Percentiles rank a stretch among this genome's conserved stretches.
Conservation (phyloP, 2,329 filamentous ascomycete genomes). For the Aspergillus ruber region DNA sequence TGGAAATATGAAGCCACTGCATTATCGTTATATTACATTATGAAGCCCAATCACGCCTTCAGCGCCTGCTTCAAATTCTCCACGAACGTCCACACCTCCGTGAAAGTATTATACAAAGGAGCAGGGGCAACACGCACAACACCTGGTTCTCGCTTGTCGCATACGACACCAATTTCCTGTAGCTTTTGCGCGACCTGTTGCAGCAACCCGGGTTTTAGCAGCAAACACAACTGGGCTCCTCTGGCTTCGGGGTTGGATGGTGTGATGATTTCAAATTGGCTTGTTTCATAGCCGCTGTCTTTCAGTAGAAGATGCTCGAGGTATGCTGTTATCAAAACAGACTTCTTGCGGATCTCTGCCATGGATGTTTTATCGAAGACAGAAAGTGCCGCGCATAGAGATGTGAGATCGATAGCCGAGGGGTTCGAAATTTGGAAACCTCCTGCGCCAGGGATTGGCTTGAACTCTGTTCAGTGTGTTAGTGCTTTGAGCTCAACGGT, state of each 20-base stretch:
- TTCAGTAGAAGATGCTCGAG: slow-evolving; percentile 59
- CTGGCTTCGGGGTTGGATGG: slow-evolving; percentile 56
- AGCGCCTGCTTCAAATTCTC: slow-evolving; percentile 27
- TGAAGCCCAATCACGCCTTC: slow-evolving; percentile 4
- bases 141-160: slow-evolving; percentile 76
- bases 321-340: slow-evolving; percentile 66
- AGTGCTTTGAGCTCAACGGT: not conserved
- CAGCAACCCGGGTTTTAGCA: slow-evolving; percentile 55
- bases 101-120: slow-evolving; percentile 74
- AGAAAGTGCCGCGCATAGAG: slow-evolving; percentile 62
- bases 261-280: slow-evolving; percentile 58
- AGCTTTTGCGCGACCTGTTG: slow-evolving; percentile 60
- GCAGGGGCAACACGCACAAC: slow-evolving; percentile 77
- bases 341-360: slow-evolving; percentile 60
- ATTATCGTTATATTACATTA: not conserved
- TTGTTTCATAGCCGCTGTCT: slow-evolving; percentile 26
- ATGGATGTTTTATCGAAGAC: slow-evolving; percentile 69
- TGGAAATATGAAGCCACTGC: not conserved
- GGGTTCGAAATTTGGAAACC: slow-evolving; percentile 80
- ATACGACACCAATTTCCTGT: slow-evolving; percentile 65
- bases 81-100: slow-evolving; percentile 60
- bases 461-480: slow-evolving; percentile 47
- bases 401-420: slow-evolving; percentile 67
- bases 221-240: slow-evolving; percentile 29
- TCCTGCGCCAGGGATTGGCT: slow-evolving; percentile 67